These are phyloP conservation scores for Fusarium chaquense DNA, from an alignment of 2,329 filamentous ascomycete species.

Conservation along the genomic window DNA sequence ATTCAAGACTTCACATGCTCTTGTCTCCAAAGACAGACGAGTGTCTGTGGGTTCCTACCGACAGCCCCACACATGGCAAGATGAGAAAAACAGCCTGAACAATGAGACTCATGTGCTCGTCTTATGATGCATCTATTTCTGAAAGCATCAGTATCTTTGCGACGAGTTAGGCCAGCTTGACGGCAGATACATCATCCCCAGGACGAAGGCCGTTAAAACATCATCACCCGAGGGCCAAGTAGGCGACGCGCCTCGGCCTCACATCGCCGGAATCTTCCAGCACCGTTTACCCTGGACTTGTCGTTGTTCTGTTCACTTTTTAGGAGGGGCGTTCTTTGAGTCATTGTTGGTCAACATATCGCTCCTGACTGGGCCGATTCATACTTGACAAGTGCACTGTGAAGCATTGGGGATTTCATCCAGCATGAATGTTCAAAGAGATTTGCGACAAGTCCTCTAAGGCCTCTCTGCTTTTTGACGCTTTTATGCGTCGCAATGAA, in stretches of 20 bases:
- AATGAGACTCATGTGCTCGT: not conserved
- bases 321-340: not conserved
- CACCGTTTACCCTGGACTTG: not conserved
- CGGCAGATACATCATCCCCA: not conserved
- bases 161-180: not conserved
- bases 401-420: not conserved
- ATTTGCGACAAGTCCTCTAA: rapidly evolving
- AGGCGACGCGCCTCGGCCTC: not conserved
- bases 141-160: not conserved
- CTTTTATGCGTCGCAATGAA: not conserved
- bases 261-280: not conserved
- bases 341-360: not conserved
- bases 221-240: not conserved
- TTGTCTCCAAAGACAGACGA: not conserved
- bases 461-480: rapidly evolving
- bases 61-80: not conserved
- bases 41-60: not conserved
- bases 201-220: not conserved
- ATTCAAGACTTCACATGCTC: too few species aligned
- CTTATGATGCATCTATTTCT: rapidly evolving
- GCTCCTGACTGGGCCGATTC: not conserved
- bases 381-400: too few species aligned
- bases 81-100: not conserved
- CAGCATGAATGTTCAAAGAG: not conserved
- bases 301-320: not conserved